Evolutionary conservation across 1,284 basidiomycete genomes (phyloP).

Genomic region (Ustilago vetiveriae): DNA sequence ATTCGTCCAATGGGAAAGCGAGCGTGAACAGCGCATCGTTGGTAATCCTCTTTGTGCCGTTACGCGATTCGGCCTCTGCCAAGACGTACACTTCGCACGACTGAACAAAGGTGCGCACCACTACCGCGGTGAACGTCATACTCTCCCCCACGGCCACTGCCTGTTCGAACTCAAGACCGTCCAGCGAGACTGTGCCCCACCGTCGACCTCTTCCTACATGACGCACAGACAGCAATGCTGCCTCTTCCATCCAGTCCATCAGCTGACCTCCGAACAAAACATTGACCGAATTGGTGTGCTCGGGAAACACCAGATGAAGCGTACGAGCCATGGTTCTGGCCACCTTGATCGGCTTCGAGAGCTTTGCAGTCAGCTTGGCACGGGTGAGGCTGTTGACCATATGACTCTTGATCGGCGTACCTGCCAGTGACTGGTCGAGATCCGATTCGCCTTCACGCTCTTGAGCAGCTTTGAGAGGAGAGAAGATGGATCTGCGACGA

Average conservation of each 20-base stretch:
- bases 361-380: conserved; percentile 18
- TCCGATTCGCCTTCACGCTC: conserved; percentile 42
- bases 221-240: conserved; percentile 45
- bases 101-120: conserved; percentile 45
- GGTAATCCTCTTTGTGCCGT: conserved; percentile 45
- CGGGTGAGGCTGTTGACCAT: conserved; percentile 9
- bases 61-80: conserved; percentile 47
- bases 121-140: conserved; percentile 50
- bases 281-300: conserved; percentile 53
- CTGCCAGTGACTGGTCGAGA: conserved; percentile 26
- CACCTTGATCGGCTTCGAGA: conserved; percentile 42
- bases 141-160: conserved; percentile 52
- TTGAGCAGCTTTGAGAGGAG: conserved; percentile 39
- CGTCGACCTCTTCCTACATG: conserved; percentile 29
- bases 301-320: conserved; percentile 57
- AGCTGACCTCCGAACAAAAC: conserved; percentile 59
- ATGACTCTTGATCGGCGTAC: conserved; percentile 31
- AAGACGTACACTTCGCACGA: conserved; percentile 57
- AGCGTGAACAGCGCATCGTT: conserved; percentile 60
- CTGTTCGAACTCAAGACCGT: conserved; percentile 55
- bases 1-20: conserved; percentile 35
- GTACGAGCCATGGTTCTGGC: conserved; percentile 43
- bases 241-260: conserved; percentile 61
- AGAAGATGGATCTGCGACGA: conserved; percentile 37
- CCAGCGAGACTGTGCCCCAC: conserved; percentile 56